Evolutionary conservation across 1,284 basidiomycete genomes (phyloP).

Genomic region (Leucoagaricus sp.): DNA sequence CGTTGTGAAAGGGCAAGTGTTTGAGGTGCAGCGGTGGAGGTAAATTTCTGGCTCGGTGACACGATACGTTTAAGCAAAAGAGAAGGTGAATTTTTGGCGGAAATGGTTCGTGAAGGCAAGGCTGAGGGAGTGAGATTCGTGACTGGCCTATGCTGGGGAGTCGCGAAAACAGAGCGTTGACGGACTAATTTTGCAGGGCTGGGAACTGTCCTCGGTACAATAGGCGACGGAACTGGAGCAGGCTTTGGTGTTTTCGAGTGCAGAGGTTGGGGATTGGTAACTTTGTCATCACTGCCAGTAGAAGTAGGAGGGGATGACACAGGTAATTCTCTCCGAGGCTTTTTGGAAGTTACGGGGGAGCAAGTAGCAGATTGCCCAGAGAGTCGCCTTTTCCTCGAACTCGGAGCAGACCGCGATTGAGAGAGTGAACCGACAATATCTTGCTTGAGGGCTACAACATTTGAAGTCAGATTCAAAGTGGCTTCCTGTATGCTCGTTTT

Average conservation of each 20-base stretch:
- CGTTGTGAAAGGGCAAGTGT: too few species aligned
- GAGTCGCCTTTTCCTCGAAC: constrained; percentile 5
- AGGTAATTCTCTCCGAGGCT: neutral
- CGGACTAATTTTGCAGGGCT: neutral
- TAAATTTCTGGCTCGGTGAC: too few species aligned
- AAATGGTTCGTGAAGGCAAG: neutral
- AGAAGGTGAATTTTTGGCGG: neutral
- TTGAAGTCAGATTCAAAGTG: constrained; percentile 24
- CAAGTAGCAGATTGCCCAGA: neutral
- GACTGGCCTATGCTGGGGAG: neutral
- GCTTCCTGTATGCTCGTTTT: constrained; percentile 42
- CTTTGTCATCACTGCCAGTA: neutral
- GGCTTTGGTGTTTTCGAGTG: neutral
- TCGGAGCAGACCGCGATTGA: neutral
- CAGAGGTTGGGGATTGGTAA: neutral
- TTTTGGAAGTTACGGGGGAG: neutral
- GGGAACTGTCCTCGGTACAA: neutral
- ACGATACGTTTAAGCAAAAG: too few species aligned
- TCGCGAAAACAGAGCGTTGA: neutral
- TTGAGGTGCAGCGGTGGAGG: too few species aligned
- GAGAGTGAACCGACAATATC: neutral
- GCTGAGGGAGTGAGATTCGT: neutral
- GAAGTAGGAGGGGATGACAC: neutral
- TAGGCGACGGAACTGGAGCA: neutral
- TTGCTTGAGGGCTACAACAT: neutral